Percentiles rank a stretch among this genome's conserved stretches.
These are phyloP conservation scores for Closterium sp. DNA, from an alignment of 139 green algal species.

Conservation along the genomic window DNA sequence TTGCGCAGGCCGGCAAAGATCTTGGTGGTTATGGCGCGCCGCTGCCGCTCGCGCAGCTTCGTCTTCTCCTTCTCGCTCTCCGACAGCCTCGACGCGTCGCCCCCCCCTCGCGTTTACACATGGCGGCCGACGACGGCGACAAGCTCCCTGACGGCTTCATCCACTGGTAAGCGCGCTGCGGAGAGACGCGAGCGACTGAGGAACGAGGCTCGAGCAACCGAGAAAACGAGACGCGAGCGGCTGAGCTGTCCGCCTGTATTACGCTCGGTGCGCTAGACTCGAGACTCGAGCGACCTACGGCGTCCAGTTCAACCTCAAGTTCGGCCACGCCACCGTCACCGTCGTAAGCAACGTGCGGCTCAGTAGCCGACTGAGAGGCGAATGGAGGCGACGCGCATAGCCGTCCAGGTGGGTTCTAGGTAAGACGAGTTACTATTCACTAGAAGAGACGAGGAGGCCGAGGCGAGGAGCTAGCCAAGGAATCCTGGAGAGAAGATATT, in stretches of 20 bases:
- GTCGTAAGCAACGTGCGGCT: neutral
- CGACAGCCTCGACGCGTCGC: slow-evolving; percentile 11
- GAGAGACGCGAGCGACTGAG: neutral
- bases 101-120: neutral
- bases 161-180: neutral
- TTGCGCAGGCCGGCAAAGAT: slow-evolving; percentile 45
- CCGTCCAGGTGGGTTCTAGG: neutral
- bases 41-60: slow-evolving; percentile 40
- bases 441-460: neutral
- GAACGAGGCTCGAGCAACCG: neutral
- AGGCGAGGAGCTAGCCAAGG: neutral
- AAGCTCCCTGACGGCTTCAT: neutral
- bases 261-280: neutral
- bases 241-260: no score
- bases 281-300: neutral
- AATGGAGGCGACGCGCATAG: neutral
- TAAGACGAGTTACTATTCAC: neutral
- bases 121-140: neutral
- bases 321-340: no score
- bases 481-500: neutral
- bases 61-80: slow-evolving; percentile 50
- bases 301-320: neutral
- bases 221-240: neutral
- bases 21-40: slow-evolving; percentile 43
- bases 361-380: neutral